Base-by-base conservation (phyloP, 2,329 filamentous ascomycete genomes). In the Colletotrichum limetticola region DNA sequence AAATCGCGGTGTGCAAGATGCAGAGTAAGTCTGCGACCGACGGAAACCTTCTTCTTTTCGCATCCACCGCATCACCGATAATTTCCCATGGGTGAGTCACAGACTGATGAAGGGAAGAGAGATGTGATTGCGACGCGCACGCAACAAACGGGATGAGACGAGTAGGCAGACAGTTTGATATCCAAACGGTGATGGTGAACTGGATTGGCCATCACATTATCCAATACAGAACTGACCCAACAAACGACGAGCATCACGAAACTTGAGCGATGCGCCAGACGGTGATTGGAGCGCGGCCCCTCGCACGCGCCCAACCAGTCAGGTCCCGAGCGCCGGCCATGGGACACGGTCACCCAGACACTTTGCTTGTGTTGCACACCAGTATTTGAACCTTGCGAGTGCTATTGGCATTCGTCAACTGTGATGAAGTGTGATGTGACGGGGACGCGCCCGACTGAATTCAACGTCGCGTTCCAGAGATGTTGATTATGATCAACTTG, bases 201-300 rank as follows among this genome's bases (percentile, higher is more conserved):
- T 42, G 42, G 42, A 49, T 49, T 49, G 42, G 42, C 42, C 42
- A 49, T 49, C 42, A 49, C 42, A 49, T 9, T 49, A 3, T 32
- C 30, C 30, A 32, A 32, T 49, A 42, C 14, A 19, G 5, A 19
- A 7, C 16, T 37, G 58, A 30, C 30, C 60, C 61, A 56, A 32
- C 24, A 26, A 22, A 8, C 30, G n/a, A 11, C 19, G 12, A 26
- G 35, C 59, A 28, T 52, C 59, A 37, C 24, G 37, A 56, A 35
- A 5, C 28, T 24, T 30, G 53, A 22, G 70, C 55, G 60, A 70
- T 72, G 70, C 70, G 70, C 70, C 70, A 56, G 42, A 24, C 66
- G 42, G 70, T 52, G 70, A 72, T 72, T 72, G 70, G 70, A 72
- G 70, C 66, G 70, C 66, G 46, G 46, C 42, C 37, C 14, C 9